Evolutionary conservation across 176 grass and related monocot genomes (phyloP).

Genomic region (Oryza coarctata): DNA sequence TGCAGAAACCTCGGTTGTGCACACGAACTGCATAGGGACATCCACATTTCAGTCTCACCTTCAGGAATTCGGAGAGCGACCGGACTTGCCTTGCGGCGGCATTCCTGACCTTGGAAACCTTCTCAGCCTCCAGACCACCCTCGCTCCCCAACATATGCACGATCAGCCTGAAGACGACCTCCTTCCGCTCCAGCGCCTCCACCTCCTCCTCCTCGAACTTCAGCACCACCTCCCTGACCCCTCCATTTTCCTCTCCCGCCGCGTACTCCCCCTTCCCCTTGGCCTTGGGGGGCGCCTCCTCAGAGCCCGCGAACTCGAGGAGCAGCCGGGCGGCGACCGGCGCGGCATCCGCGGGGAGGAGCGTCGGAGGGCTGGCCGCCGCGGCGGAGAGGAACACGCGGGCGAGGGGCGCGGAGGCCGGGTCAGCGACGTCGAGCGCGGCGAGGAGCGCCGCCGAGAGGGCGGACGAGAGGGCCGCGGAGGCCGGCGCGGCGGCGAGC

Average conservation of each 20-base stretch:
- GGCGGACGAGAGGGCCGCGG: slow-evolving; percentile 54
- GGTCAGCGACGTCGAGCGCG: slow-evolving; percentile 51
- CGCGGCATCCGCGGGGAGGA: slow-evolving; percentile 51
- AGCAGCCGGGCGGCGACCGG: slow-evolving; percentile 63
- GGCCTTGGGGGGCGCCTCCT: slow-evolving; percentile 47
- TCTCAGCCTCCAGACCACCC: slow-evolving; percentile 44
- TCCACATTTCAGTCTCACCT: slow-evolving; percentile 45
- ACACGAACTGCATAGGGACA: not conserved
- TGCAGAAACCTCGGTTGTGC: not conserved
- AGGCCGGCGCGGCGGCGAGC: slow-evolving; percentile 43
- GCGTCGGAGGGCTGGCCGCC: slow-evolving; percentile 53
- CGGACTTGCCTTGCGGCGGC: slow-evolving; percentile 76
- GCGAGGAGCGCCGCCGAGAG: slow-evolving; percentile 53
- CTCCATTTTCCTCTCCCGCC: slow-evolving; percentile 43
- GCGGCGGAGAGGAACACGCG: slow-evolving; percentile 71
- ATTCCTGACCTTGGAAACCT: slow-evolving; percentile 68
- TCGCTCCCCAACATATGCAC: slow-evolving; percentile 63
- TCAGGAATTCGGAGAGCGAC: slow-evolving; percentile 86
- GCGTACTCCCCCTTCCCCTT: slow-evolving; percentile 80
- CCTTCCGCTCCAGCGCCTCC: slow-evolving; percentile 76
- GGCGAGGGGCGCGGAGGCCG: slow-evolving; percentile 49
- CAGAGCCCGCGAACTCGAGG: slow-evolving; percentile 53
- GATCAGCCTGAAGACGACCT: slow-evolving; percentile 82
- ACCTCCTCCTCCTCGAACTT: slow-evolving; percentile 79
- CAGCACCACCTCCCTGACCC: slow-evolving; percentile 53